Evolutionary conservation across 345 rosid species (phyloP), one percentile per base, ranked within the genome.

Genomic region (Pistacia vera): DNA sequence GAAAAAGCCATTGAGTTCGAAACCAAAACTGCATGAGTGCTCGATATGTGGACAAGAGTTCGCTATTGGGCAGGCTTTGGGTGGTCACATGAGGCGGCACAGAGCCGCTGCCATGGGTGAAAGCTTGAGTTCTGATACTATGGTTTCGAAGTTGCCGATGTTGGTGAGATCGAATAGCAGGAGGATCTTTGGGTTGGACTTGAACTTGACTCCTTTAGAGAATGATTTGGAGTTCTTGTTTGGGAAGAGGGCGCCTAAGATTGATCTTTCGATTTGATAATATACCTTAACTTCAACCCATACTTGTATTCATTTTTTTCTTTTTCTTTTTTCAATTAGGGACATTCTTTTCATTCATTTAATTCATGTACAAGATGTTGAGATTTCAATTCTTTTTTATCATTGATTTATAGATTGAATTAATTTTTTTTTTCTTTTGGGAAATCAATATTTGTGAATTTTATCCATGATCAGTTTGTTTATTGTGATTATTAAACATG

Each of bases 11-110:
- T 46, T 44, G 11, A 44, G 35, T 68, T 57, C 36, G 61, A 83
- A 80, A 72, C 75, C 81, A 0, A 85, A 81, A 74, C 30, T 25
- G 68, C 97, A 90, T 8, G 83, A 87, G 38, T 91, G 97, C 79
- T 70, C 90, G 0, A 87, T 87, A 13, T 91, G 97, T 22, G 86
- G 94, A n/a, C 86, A 83, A 54, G 82, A 85, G 79, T 91, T 91
- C 56, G 77, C 87, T 13, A 60, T 79, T 57, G 94, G 97, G 11
- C 97, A 91, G 77, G 97, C 97, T 82, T 71, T 91, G 78, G 96
- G 93, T 33, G 95, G 95, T 59, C 95, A 91, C 60, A 89, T 91
- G 96, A 87, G 97, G 83, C 78, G 89, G 38, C 97, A 91, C 75
- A 84, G 86, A 80, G 60, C 79, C 17, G 36, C 79, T 13, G 35